These are phyloP conservation scores for Harringtonia aguacate DNA, from an alignment of 2,329 filamentous ascomycete species.

Conservation along the genomic window DNA sequence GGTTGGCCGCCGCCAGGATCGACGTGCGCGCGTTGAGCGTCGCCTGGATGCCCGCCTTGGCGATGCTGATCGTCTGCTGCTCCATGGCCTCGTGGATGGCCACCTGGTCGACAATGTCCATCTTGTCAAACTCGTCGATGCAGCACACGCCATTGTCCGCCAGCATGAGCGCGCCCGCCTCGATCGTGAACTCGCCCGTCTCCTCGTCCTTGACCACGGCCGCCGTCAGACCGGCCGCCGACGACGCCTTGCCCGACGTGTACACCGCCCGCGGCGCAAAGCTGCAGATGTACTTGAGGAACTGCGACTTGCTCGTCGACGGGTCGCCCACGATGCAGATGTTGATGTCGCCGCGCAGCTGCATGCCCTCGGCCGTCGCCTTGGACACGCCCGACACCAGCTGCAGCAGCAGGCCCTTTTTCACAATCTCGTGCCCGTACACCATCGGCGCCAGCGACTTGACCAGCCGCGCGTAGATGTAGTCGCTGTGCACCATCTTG, in stretches of 20 bases:
- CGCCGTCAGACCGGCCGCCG: conserved; percentile 91
- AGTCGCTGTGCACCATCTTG: conserved; percentile 86
- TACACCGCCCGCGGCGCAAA: conserved; percentile 96
- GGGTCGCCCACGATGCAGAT: conserved; percentile 97
- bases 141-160: conserved; percentile 95
- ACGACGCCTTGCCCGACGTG: conserved; percentile 95
- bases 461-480: conserved; percentile 87
- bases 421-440: conserved; percentile 94
- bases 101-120: conserved; percentile 95
- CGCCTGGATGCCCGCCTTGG: conserved; percentile 95
- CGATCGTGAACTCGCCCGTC: conserved; percentile 96
- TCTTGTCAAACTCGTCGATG: conserved; percentile 99
- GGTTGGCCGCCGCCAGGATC: conserved; percentile 93
- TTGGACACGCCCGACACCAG: conserved; percentile 95
- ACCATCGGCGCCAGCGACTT: conserved; percentile 94
- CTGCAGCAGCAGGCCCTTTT: conserved; percentile 90
- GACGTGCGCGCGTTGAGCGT: conserved; percentile 92
- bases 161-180: conserved; percentile 94
- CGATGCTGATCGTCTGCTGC: conserved; percentile 98
- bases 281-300: conserved; percentile 94
- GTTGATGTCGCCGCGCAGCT: conserved; percentile 93
- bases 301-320: conserved; percentile 94
- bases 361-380: conserved; percentile 85
- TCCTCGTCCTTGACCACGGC: conserved; percentile 97
- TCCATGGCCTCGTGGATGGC: conserved; percentile 99